Percentiles rank a stretch among this genome's conserved stretches.
These are phyloP conservation scores for Xylaria flabelliformis DNA, from an alignment of 495 filamentous ascomycete species.

Conservation along the genomic window DNA sequence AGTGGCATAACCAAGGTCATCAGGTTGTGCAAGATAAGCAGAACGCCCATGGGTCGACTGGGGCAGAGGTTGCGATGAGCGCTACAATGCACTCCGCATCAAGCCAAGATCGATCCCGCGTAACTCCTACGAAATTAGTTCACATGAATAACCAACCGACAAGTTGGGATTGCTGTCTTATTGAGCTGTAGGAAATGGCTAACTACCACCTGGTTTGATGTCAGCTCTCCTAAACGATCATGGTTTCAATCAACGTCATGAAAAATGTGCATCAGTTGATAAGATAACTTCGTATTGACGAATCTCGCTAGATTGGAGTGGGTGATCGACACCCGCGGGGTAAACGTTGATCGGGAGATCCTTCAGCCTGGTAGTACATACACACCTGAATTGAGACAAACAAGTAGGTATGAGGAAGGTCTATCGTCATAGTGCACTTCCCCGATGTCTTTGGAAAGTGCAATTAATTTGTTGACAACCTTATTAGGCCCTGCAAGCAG, in stretches of 20 bases:
- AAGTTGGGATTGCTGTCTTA: background rate
- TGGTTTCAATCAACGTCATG: background rate
- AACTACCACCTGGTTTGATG: background rate
- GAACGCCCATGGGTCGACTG: conserved; percentile 2
- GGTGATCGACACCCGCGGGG: conserved; percentile 23
- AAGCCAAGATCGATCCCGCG: conserved; percentile 15
- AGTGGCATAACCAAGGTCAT: conserved; percentile 8
- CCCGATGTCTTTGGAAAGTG: background rate
- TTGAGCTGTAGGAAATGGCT: background rate
- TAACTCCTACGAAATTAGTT: conserved; percentile 3
- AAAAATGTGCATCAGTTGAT: background rate
- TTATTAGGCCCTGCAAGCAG: background rate
- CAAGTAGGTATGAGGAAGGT: background rate
- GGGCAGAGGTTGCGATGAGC: conserved; percentile 8
- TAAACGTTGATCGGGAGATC: background rate
- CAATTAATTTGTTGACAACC: background rate
- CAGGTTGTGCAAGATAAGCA: conserved; percentile 8
- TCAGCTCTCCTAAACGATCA: background rate
- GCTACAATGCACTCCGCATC: background rate
- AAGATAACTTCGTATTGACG: background rate
- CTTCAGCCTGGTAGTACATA: background rate
- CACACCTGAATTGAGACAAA: background rate
- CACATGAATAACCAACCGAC: background rate
- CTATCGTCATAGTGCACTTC: background rate
- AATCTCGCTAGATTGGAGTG: conserved; percentile 1